A percentile compares a stretch with the other conserved stretches of the same genome.
These are phyloP conservation scores for Gracilariopsis chorda DNA, from an alignment of 23 red algal genomes.

Conservation along the genomic window DNA sequence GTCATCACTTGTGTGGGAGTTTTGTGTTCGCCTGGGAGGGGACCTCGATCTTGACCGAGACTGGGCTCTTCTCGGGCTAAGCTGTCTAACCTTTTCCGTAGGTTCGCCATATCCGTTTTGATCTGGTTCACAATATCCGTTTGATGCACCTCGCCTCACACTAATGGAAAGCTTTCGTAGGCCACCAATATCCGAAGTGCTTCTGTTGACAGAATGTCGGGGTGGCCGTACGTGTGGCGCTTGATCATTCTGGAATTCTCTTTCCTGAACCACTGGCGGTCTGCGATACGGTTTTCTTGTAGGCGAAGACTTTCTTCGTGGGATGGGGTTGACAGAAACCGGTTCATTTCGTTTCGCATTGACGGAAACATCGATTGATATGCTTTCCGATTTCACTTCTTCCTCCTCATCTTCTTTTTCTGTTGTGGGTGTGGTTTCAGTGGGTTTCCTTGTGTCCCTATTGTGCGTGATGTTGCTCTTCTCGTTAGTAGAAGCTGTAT, in stretches of 20 bases:
- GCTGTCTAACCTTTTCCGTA: neutral
- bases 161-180: slow-evolving; percentile 28
- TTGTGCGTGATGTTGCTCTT: neutral
- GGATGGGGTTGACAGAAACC: neutral
- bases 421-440: neutral
- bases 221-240: neutral
- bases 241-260: neutral
- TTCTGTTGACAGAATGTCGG: neutral
- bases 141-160: neutral
- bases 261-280: neutral
- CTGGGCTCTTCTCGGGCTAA: neutral
- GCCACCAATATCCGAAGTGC: neutral
- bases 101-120: neutral
- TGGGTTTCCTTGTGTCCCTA: neutral
- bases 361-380: too few relatives aligned
- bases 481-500: neutral
- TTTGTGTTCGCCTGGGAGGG: neutral
- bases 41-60: neutral
- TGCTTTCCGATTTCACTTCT: neutral
- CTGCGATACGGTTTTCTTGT: neutral
- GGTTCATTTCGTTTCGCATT: neutral
- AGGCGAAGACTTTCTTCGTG: neutral
- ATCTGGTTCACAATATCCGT: neutral
- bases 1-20: neutral
- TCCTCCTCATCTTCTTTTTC: neutral